A percentile compares a stretch with the other conserved stretches of the same genome.
Evolutionary conservation across 1,284 basidiomycete genomes (phyloP).

Genomic region (Mycosarcoma mackinlayi): DNA sequence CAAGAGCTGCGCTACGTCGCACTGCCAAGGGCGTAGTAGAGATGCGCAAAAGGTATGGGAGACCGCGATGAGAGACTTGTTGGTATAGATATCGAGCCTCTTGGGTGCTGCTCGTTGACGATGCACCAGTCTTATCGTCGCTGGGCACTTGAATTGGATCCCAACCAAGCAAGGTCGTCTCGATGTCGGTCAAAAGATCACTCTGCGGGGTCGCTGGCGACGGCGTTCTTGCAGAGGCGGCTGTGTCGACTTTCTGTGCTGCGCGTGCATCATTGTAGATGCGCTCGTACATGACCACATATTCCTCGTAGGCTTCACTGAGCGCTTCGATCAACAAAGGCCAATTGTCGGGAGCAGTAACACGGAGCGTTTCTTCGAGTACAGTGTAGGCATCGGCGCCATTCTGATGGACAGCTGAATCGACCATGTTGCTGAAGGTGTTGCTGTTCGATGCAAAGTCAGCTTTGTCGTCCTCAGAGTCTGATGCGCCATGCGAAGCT

Average conservation of each 20-base stretch:
- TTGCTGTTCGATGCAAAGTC: background rate
- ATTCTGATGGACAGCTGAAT: background rate
- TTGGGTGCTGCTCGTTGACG: background rate
- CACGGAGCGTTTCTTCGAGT: constrained; percentile 26
- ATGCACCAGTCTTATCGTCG: background rate
- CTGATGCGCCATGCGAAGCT: background rate
- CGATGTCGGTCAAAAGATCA: constrained; percentile 25
- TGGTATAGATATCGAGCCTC: constrained; percentile 32
- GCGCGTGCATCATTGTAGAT: constrained; percentile 23
- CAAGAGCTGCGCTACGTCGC: constrained; percentile 31
- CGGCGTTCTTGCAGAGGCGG: background rate
- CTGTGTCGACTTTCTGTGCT: constrained; percentile 27
- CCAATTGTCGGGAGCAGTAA: constrained; percentile 47
- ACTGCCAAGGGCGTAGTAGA: constrained; percentile 18
- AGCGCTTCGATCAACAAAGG: constrained; percentile 37
- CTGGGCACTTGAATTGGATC: constrained; percentile 12
- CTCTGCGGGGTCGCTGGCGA: constrained; percentile 1
- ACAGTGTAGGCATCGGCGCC: constrained; percentile 19
- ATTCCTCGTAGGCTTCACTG: constrained; percentile 31
- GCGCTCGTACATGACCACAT: constrained; percentile 33
- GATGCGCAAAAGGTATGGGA: constrained; percentile 46
- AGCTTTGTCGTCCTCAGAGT: background rate
- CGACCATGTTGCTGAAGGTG: constrained; percentile 4
- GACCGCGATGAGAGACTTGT: constrained; percentile 37
- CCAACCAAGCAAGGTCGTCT: constrained; percentile 40